A percentile compares a stretch with the other conserved stretches of the same genome.
Conservation (phyloP, 345 rosid species). For the Sonneratia alba region DNA sequence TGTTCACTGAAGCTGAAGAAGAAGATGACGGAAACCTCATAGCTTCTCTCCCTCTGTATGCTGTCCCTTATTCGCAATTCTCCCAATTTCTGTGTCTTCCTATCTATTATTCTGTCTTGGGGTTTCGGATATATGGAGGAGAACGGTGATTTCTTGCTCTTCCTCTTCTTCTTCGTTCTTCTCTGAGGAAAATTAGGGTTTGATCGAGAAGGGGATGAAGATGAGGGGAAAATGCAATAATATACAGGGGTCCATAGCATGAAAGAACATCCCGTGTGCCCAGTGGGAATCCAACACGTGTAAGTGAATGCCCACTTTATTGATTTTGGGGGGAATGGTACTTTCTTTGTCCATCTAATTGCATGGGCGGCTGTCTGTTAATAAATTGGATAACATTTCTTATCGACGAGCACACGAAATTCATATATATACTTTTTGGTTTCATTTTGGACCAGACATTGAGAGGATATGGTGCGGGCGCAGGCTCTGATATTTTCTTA, state of each 20-base stretch:
- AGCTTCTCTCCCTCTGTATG: background rate
- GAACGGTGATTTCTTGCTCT: background rate
- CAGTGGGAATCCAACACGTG: no score
- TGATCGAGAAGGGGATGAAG: slow-evolving; percentile 2
- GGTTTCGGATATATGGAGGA: background rate
- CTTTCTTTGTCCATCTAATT: no score
- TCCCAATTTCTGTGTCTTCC: background rate
- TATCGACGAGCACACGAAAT: no score
- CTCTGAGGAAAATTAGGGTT: slow-evolving; percentile 5
- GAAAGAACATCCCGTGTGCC: no score
- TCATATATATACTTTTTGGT: no score
- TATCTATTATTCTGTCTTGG: background rate
- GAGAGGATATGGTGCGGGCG: no score
- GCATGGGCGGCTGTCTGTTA: no score
- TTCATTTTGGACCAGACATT: no score
- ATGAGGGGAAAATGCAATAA: background rate
- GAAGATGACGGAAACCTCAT: slow-evolving; percentile 25
- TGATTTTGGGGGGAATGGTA: no score
- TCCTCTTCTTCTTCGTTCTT: background rate
- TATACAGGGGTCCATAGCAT: background rate
- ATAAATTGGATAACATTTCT: no score
- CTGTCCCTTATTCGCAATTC: background rate
- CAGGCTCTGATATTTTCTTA: no score
- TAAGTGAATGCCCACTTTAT: no score
- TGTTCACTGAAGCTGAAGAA: background rate